phyloP scores from a whole-genome alignment of 1,284 basidiomycete genomes.

The Vanrija sp. region DNA sequence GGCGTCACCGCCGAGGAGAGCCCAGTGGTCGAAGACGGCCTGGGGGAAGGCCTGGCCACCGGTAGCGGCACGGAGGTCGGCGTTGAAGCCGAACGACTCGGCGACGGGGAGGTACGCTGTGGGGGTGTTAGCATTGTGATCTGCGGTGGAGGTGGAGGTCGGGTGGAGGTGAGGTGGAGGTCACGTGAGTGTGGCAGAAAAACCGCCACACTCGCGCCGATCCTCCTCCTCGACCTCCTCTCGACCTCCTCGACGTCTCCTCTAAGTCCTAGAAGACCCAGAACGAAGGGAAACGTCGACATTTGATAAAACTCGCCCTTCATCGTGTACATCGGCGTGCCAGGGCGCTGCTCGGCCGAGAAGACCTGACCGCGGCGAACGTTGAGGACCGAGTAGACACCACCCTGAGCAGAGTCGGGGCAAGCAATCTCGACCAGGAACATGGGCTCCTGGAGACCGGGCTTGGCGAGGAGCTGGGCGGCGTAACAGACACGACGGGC shows the following conservation, averaged over 20 bases:
- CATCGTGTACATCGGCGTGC: conserved; percentile 99
- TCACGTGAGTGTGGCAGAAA: neutral
- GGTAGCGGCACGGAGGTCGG: conserved; percentile 86
- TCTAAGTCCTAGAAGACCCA: neutral
- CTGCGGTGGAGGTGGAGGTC: neutral
- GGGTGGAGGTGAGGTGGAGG: neutral
- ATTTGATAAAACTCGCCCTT: conserved; percentile 58
- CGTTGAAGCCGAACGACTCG: conserved; percentile 99
- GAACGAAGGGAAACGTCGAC: conserved; percentile 35
- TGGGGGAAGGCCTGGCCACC: conserved; percentile 98
- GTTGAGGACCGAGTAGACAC: conserved; percentile 94
- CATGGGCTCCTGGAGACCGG: conserved; percentile 92
- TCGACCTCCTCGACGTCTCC: neutral
- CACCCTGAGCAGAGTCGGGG: conserved; percentile 95
- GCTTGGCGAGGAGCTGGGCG: conserved; percentile 84
- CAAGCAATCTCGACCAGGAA: conserved; percentile 99
- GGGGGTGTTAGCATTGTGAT: conserved; percentile 1
- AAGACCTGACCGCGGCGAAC: conserved; percentile 98
- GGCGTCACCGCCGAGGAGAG: conserved; percentile 55
- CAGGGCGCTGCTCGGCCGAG: conserved; percentile 92
- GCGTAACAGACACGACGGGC: conserved; percentile 96
- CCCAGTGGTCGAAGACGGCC: conserved; percentile 89
- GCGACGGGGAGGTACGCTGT: conserved; percentile 82
- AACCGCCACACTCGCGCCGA: neutral
- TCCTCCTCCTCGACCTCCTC: neutral